Conservation (phyloP, 495 filamentous ascomycete genomes). For the Hypoxylon rickii region DNA sequence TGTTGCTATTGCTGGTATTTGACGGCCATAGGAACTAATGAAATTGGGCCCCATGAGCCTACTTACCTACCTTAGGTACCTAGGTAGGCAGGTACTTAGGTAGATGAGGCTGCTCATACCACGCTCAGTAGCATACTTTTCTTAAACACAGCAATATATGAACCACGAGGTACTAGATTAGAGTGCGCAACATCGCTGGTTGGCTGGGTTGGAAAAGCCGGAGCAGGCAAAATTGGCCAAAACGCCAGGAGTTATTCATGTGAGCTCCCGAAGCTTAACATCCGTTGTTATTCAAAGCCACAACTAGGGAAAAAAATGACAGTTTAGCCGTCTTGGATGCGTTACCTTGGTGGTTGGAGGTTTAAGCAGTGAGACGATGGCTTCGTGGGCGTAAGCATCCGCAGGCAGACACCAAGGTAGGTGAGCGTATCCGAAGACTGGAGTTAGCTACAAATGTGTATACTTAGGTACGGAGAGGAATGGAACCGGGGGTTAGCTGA, state of each 20-base stretch:
- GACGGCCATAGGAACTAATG: constrained; percentile 1
- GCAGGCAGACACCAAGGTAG: neutral
- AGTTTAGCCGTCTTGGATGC: constrained; percentile 27
- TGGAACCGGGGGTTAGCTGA: constrained; percentile 13
- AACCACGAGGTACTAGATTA: neutral
- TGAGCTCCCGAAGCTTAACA: constrained; percentile 14
- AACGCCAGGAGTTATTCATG: constrained; percentile 21
- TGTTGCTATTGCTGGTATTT: neutral
- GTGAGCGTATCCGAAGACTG: constrained; percentile 24
- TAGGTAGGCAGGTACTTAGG: no score
- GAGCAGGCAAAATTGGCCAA: constrained; percentile 4
- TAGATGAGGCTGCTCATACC: neutral
- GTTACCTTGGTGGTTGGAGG: constrained; percentile 23
- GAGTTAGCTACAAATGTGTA: no score
- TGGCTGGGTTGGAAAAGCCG: neutral
- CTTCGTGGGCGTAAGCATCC: constrained; percentile 1
- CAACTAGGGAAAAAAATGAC: constrained; percentile 2
- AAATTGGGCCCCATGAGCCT: constrained; percentile 13
- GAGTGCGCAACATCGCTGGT: constrained; percentile 8
- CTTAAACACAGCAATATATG: neutral
- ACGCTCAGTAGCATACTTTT: constrained; percentile 2
- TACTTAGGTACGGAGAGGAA: constrained; percentile 16
- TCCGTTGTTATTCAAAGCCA: neutral
- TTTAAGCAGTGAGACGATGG: constrained; percentile 23
- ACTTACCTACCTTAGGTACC: no score